A percentile compares a stretch with the other conserved stretches of the same genome.
Conservation (phyloP, 495 filamentous ascomycete species). For the Haplographium delicatum region DNA sequence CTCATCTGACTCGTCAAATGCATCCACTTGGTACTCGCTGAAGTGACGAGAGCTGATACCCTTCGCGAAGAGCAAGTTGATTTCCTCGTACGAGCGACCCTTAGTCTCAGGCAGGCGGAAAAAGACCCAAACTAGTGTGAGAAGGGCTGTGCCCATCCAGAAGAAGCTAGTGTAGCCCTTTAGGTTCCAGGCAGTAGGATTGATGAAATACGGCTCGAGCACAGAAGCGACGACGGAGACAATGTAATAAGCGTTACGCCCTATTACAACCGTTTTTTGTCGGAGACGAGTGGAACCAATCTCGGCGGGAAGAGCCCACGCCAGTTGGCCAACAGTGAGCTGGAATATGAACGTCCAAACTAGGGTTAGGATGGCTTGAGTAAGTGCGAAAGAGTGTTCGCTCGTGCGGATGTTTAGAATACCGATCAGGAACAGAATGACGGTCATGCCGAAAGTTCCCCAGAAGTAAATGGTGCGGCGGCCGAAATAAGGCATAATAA, state of each 20-base stretch:
- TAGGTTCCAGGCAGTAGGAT: constrained; percentile 65
- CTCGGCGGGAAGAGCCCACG: constrained; percentile 31
- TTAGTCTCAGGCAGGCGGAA: constrained; percentile 69
- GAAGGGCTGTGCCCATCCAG: constrained; percentile 59
- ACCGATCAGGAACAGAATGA: constrained; percentile 32
- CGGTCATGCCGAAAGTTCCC: constrained; percentile 33
- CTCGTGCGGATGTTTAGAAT: constrained; percentile 29
- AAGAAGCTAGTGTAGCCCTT: constrained; percentile 69
- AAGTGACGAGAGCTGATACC: constrained; percentile 61
- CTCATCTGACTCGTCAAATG: constrained; percentile 1
- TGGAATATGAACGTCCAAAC: constrained; percentile 44
- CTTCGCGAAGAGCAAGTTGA: constrained; percentile 65
- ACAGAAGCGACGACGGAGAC: constrained; percentile 56
- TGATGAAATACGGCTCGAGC: constrained; percentile 67
- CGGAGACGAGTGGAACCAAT: constrained; percentile 8
- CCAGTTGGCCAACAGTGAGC: constrained; percentile 52
- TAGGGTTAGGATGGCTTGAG: constrained; percentile 16
- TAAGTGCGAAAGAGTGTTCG: constrained; percentile 2
- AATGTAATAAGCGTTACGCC: constrained; percentile 49
- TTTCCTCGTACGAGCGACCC: constrained; percentile 63
- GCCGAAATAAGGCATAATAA: constrained; percentile 41
- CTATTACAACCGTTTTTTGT: constrained; percentile 11
- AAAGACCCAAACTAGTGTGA: constrained; percentile 63
- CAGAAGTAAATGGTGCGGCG: constrained; percentile 46
- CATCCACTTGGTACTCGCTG: not conserved